These are phyloP conservation scores for Eutypa lata DNA, from an alignment of 2,329 filamentous ascomycete species.

Conservation along the genomic window DNA sequence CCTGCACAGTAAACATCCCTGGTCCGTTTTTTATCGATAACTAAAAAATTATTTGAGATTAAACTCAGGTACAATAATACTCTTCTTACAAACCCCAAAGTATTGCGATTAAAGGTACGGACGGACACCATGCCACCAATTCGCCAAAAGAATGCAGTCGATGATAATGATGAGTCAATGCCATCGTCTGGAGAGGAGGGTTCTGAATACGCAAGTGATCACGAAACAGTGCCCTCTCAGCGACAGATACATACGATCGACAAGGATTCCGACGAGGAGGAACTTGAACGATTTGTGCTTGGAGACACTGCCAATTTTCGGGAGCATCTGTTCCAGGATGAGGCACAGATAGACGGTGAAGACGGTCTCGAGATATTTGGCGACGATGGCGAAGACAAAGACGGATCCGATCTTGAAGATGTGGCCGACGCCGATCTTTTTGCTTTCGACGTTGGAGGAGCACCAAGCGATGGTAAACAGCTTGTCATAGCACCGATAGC, in stretches of 20 bases:
- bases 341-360: conserved; percentile 26
- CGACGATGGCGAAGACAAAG: conserved; percentile 43
- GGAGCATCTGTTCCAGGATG: conserved; percentile 63
- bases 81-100: background rate
- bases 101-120: background rate
- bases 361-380: conserved; percentile 26
- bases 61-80: background rate
- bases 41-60: background rate
- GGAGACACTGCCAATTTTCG: conserved; percentile 83
- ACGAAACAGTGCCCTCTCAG: conserved; percentile 24
- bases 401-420: conserved; percentile 53
- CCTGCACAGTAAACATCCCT: background rate
- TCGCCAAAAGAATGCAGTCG: conserved; percentile 14
- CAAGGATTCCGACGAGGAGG: conserved; percentile 80
- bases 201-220: conserved; percentile 21
- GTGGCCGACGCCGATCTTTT: conserved; percentile 81
- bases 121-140: conserved; percentile 17
- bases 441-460: conserved; percentile 69
- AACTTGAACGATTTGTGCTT: conserved; percentile 84
- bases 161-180: conserved; percentile 16
- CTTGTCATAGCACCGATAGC: conserved; percentile 14
- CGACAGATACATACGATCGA: conserved; percentile 38
- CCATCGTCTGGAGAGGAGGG: conserved; percentile 25
- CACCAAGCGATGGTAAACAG: conserved; percentile 32
- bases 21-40: background rate